Evolutionary conservation across 805 yeast genomes (phyloP), one percentile per base, ranked within the genome.

Genomic region (Metschnikowia hibisci): DNA sequence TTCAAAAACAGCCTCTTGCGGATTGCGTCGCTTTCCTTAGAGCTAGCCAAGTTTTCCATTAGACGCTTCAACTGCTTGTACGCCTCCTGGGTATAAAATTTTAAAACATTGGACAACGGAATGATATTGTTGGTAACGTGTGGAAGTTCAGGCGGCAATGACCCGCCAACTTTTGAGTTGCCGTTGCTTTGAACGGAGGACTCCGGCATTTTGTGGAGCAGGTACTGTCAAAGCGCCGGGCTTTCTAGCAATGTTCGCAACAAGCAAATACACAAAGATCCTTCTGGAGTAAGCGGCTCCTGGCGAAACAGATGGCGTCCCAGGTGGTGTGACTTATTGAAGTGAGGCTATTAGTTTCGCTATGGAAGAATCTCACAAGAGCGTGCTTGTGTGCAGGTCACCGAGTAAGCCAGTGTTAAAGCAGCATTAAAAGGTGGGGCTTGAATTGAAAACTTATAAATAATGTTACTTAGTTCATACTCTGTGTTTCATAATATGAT

Each of bases 61-160:
- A 77, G 67, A 30, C 78, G 79, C 26, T 73, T 74, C 31, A 87
- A 65, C 59, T 82, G 87, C 44, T 79, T 71, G 60, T 75, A 85
- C 0, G 88, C 71, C 46, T 80, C 78, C 47, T 77, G 76, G 1
- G 84, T 73, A 55, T 82, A 73, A 54, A 77, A 76, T 34, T 78
- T 68, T 15, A 85, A 69, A 6, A 86, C 70, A n/a, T 70, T 69
- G 10, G 80, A 70, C 26, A 87, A 63, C 10, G 91, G 81, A 3
- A 84, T 71, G 53, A 83, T 80, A 58, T 87, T 87, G 46, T 76
- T 76, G 13, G 86, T 74, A 46, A 87, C 74, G 57, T 86, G 95
- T 11, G 93, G 90, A 31, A 87, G 72, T 20, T 61, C 62, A 15
- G 80, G 78, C 29, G 59, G 53, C 25, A 16, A 28, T 3, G 18